These are phyloP conservation scores for Myochromella boudieri DNA, from an alignment of 768 basidiomycete species.

Conservation along the genomic window DNA sequence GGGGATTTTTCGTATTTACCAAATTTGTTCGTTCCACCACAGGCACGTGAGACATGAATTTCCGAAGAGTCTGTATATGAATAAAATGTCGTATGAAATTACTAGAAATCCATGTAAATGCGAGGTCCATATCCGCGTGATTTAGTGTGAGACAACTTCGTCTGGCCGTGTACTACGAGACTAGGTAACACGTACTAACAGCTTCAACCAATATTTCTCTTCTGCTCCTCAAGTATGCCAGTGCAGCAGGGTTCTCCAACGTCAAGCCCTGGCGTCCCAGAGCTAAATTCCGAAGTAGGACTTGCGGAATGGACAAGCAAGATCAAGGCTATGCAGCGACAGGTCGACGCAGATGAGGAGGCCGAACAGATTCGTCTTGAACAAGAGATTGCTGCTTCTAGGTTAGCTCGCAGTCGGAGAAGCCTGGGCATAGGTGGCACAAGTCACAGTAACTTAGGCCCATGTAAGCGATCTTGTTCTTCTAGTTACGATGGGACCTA, in stretches of 20 bases:
- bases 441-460: constrained; percentile 39
- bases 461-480: constrained; percentile 39
- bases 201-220: neutral
- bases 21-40: too few species aligned
- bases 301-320: constrained; percentile 82
- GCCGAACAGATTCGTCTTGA: constrained; percentile 70
- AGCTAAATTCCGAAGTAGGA: constrained; percentile 56
- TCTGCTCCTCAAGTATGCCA: constrained; percentile 6
- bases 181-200: too few species aligned
- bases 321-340: constrained; percentile 78
- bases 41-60: too few species aligned
- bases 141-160: too few species aligned
- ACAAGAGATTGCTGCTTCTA: constrained; percentile 59
- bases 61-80: too few species aligned
- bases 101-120: too few species aligned
- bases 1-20: too few species aligned
- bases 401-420: constrained; percentile 48
- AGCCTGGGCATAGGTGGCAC: constrained; percentile 42
- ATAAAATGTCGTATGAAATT: too few species aligned
- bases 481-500: neutral
- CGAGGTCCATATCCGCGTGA: too few species aligned
- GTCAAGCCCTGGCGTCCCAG: constrained; percentile 35
- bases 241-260: constrained; percentile 3
- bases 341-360: constrained; percentile 81
- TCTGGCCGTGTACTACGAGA: too few species aligned